Base-by-base conservation (phyloP, 306 rosid genomes). In the Citrullus amarus region DNA sequence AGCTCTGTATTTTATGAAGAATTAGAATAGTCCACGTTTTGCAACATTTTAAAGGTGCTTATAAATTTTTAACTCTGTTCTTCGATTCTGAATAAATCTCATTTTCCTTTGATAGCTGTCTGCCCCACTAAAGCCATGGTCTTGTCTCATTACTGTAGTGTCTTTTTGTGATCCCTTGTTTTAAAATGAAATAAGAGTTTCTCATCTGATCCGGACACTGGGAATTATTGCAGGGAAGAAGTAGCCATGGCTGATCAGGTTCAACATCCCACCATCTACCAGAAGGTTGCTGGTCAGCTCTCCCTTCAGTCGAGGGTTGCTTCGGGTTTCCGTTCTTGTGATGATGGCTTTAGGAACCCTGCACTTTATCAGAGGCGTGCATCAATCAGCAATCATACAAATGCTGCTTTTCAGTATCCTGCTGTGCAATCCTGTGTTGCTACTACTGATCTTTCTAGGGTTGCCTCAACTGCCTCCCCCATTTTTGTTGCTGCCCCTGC, bases 401-500 rank as follows among this genome's bases (percentile, higher is more conserved):
- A 94, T 25, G 82, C 92, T 41, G 94, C 91, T 10, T 85, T 90
- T 65, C 90, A 86, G 79, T 83, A 87, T 55, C 88, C 89, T 18
- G 51, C 85, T 65, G 72, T 87, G 73, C 87, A 90, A 51, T 36
- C 92, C 12, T 84, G 89, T 82, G 63, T 86, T 46, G 86, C 91
- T 18, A 72, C 93, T 2, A 70, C 85, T 32, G 98, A 90, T 79
- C 79, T 91, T 22, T 86, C 92, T 20, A 56, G 84, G 74, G 91
- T 82, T 82, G 58, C 87, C 17, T 79, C 92, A 58, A 81, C 91
- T n/a, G 80, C 93, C n/a, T 90, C 96, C 32, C 98, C 96, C 22
- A 61, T 94, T 60, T 92, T 90, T 60, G 91, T 82, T 7, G 91
- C 90, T 7, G 96, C 98, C 79, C 97, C 97, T 2, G 88, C 89